phyloP scores from a whole-genome alignment of 768 basidiomycete species.

The Mycena maculata region DNA sequence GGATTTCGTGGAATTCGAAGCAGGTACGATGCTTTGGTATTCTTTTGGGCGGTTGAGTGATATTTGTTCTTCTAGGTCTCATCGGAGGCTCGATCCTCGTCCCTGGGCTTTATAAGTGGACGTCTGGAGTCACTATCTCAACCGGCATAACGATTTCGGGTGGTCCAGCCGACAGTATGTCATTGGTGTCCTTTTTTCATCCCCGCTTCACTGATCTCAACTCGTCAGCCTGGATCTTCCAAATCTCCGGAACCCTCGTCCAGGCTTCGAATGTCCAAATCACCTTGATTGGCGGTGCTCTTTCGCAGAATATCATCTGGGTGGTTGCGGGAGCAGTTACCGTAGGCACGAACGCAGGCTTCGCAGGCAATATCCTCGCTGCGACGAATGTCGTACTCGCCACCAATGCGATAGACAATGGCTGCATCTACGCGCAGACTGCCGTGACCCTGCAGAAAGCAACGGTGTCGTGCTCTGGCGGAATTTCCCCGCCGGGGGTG shows the following conservation, averaged over 20 bases:
- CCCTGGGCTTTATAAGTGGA: conserved; percentile 23
- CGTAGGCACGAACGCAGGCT: neutral
- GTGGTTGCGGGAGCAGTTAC: conserved; percentile 9
- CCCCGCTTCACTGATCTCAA: neutral
- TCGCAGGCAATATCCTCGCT: conserved; percentile 12
- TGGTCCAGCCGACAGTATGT: conserved; percentile 21
- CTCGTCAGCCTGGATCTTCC: conserved; percentile 21
- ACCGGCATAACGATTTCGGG: conserved; percentile 10
- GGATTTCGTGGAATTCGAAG: neutral
- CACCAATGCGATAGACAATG: neutral
- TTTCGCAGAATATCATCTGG: conserved; percentile 11
- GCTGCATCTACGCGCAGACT: conserved; percentile 10
- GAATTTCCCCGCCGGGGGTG: conserved; percentile 1
- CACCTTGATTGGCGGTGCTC: conserved; percentile 6
- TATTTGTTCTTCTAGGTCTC: neutral
- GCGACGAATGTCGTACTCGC: conserved; percentile 3
- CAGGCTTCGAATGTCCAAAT: conserved; percentile 5
- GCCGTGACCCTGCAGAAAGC: conserved; percentile 3
- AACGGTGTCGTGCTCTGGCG: conserved; percentile 9
- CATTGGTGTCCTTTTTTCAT: neutral
- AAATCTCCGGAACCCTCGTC: conserved; percentile 8
- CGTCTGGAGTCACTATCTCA: conserved; percentile 14
- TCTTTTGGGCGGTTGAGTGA: neutral
- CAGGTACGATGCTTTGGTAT: neutral
- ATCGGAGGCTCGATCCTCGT: conserved; percentile 17